phyloP scores from a whole-genome alignment of 352 stramenopile genomes.

The Globisporangium mamillatum region DNA sequence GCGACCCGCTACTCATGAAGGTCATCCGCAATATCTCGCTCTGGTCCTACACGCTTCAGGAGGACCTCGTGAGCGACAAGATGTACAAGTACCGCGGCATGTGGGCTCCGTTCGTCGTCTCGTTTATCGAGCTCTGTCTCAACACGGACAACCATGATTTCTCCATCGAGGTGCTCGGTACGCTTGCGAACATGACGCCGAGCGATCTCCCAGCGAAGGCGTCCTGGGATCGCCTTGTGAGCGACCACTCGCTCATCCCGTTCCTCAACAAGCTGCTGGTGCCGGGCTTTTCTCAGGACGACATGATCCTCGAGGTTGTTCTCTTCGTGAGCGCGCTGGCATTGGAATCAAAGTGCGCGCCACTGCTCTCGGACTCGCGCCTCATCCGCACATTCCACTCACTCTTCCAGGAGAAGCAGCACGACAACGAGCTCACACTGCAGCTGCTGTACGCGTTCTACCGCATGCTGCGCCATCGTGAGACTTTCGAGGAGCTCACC shows the following conservation, averaged over 20 bases:
- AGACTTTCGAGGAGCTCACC: slow-evolving; percentile 81
- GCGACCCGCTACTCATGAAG: slow-evolving; percentile 93
- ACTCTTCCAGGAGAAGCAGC: slow-evolving; percentile 85
- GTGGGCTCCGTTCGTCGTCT: slow-evolving; percentile 89
- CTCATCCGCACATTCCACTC: slow-evolving; percentile 74
- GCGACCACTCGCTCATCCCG: slow-evolving; percentile 82
- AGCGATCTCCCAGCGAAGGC: slow-evolving; percentile 86
- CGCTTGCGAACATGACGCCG: slow-evolving; percentile 90
- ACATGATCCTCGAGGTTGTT: slow-evolving; percentile 91
- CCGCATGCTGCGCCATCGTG: slow-evolving; percentile 60
- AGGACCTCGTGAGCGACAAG: slow-evolving; percentile 80
- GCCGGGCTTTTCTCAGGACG: slow-evolving; percentile 89
- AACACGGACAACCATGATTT: slow-evolving; percentile 91
- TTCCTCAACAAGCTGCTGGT: slow-evolving; percentile 92
- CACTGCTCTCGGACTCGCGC: slow-evolving; percentile 67
- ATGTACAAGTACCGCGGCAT: slow-evolving; percentile 91
- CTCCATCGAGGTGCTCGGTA: slow-evolving; percentile 92
- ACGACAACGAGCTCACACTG: slow-evolving; percentile 83
- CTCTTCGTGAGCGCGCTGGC: slow-evolving; percentile 80
- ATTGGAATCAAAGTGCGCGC: slow-evolving; percentile 82
- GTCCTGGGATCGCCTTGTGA: slow-evolving; percentile 88
- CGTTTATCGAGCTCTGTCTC: slow-evolving; percentile 84
- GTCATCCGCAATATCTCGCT: slow-evolving; percentile 90
- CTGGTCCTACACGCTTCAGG: slow-evolving; percentile 91
- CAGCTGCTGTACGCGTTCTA: slow-evolving; percentile 84